Evolutionary conservation across 179 eudicot genomes (phyloP).

Genomic region (Actinidia chinensis): DNA sequence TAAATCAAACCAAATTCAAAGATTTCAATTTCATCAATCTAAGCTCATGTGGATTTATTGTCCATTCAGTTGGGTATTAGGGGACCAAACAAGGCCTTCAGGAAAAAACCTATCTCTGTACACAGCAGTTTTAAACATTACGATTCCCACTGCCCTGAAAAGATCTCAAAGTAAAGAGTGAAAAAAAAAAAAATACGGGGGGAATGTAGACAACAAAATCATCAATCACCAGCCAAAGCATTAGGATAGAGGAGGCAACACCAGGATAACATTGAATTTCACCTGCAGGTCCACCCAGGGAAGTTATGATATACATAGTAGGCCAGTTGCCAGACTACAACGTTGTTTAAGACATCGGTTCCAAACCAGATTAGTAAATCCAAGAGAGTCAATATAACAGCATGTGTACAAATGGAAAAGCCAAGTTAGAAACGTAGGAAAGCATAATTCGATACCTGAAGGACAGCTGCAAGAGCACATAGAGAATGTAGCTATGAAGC

Average conservation of each 20-base stretch:
- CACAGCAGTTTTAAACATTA: no score
- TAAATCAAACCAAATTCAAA: no score
- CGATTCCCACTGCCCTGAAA: no score
- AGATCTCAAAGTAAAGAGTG: no score
- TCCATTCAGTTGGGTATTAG: no score
- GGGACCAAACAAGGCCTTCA: no score
- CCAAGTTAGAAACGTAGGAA: background rate
- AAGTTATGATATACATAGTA: conserved; percentile 92
- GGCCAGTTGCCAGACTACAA: conserved; percentile 75
- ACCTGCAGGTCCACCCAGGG: conserved; percentile 97
- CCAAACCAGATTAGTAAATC: background rate
- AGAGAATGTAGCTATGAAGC: conserved; percentile 90
- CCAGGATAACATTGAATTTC: conserved; percentile 83
- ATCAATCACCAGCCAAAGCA: conserved; percentile 92
- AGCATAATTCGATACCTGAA: conserved; percentile 63
- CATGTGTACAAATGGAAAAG: background rate
- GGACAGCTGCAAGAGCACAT: conserved; percentile 81
- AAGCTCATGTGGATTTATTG: no score
- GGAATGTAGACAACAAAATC: no score
- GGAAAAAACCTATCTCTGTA: no score
- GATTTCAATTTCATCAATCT: no score
- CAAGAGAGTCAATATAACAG: background rate
- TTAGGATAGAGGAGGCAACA: conserved; percentile 61
- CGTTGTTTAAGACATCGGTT: conserved; percentile 7
- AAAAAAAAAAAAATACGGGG: no score